Percentiles rank a stretch among this genome's conserved stretches.
Evolutionary conservation across 768 basidiomycete genomes (phyloP).

Genomic region (Tylopilus plumbeoviolaceoides): DNA sequence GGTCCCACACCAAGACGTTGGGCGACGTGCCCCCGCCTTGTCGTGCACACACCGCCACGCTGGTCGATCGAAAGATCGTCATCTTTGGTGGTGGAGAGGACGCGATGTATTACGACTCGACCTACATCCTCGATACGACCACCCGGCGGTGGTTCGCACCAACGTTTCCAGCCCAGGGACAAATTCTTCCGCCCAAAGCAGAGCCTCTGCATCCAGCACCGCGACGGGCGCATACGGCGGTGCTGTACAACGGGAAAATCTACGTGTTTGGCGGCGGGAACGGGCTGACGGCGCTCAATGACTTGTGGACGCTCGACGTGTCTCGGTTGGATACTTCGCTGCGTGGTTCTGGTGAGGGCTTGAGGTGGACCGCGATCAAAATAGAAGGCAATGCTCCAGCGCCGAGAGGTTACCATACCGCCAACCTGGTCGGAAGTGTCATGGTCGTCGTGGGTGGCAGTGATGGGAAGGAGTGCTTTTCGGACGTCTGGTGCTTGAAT

Average conservation of each 20-base stretch:
- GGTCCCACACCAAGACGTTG: conserved; percentile 71
- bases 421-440: conserved; percentile 77
- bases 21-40: conserved; percentile 83
- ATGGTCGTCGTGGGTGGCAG: conserved; percentile 92
- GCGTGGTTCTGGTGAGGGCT: conserved; percentile 13
- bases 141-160: conserved; percentile 64
- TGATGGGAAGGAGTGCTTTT: conserved; percentile 84
- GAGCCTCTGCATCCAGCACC: conserved; percentile 47
- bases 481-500: conserved; percentile 83
- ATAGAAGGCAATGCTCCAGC: conserved; percentile 55
- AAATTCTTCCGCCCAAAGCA: conserved; percentile 1
- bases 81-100: conserved; percentile 88
- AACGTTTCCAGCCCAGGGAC: conserved; percentile 20
- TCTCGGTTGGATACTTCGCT: conserved; percentile 34
- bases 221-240: conserved; percentile 85
- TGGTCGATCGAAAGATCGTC: conserved; percentile 75
- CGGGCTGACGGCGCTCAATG: conserved; percentile 83
- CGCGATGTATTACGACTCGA: conserved; percentile 73
- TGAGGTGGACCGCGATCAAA: conserved; percentile 59
- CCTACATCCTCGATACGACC: conserved; percentile 79
- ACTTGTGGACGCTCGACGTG: conserved; percentile 84
- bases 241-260: conserved; percentile 64
- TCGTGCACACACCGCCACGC: conserved; percentile 83
- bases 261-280: conserved; percentile 95
- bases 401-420: conserved; percentile 85